A percentile compares a stretch with the other conserved stretches of the same genome.
Conservation (phyloP, 805 yeast genomes). For the Yamadazyma sp. region DNA sequence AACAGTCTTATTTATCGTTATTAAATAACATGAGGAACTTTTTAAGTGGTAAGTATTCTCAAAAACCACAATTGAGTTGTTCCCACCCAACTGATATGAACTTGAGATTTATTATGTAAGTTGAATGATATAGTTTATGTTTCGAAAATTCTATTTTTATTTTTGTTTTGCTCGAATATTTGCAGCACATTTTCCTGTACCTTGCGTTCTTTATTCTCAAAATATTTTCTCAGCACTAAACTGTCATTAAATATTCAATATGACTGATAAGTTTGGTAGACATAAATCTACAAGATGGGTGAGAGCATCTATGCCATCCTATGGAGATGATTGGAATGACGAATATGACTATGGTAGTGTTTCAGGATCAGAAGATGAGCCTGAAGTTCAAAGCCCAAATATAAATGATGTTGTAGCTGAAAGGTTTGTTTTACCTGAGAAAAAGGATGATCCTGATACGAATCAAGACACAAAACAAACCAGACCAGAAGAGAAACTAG, state of each 20-base stretch:
- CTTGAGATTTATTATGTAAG: conserved; percentile 28
- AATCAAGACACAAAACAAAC: not conserved
- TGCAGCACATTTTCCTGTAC: too few species aligned
- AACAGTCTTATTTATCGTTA: conserved; percentile 33
- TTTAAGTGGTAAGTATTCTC: conserved; percentile 30
- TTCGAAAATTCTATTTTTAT: not conserved
- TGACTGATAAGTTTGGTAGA: conserved; percentile 39
- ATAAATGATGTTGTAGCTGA: conserved; percentile 12
- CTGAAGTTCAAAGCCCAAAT: conserved; percentile 9
- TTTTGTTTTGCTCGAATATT: too few species aligned
- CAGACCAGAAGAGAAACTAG: conserved; percentile 16
- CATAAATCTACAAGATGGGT: conserved; percentile 45
- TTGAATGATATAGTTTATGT: not conserved
- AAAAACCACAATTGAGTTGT: conserved; percentile 39
- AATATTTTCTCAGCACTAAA: not conserved
- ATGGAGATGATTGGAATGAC: conserved; percentile 42
- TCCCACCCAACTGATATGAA: conserved; percentile 40
- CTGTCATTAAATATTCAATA: too few species aligned
- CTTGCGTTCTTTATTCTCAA: too few species aligned
- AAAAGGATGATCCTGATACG: not conserved
- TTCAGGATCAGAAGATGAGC: conserved; percentile 11
- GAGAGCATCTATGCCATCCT: conserved; percentile 38
- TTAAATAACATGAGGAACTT: conserved; percentile 35
- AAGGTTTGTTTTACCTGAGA: conserved; percentile 13
- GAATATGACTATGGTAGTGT: conserved; percentile 24